A percentile compares a stretch with the other conserved stretches of the same genome.
Conservation (phyloP, 371 early-diverging fungal species). For the Apophysomyces elegans region DNA sequence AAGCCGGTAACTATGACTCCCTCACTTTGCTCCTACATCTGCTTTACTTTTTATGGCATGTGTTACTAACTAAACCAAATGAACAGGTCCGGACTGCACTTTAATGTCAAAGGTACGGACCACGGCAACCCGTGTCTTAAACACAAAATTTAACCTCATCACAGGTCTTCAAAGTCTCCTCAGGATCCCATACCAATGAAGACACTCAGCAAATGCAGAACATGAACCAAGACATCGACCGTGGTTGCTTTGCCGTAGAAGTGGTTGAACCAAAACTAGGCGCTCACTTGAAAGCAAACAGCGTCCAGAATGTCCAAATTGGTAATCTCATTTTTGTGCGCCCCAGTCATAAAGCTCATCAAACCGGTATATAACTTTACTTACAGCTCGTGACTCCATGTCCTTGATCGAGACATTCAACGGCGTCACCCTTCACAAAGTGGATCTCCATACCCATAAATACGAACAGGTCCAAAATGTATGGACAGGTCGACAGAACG, state of each 20-base stretch:
- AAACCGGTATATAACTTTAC: neutral
- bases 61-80: conserved; percentile 9
- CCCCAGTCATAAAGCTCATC: too few relatives aligned
- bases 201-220: conserved; percentile 14
- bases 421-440: conserved; percentile 17
- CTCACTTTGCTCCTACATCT: conserved; percentile 4
- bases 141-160: neutral
- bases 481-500: conserved; percentile 15
- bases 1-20: conserved; percentile 14
- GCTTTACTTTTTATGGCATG: conserved; percentile 8
- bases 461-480: conserved; percentile 19
- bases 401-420: conserved; percentile 21
- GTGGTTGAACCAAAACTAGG: conserved; percentile 22
- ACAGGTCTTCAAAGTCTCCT: conserved; percentile 19
- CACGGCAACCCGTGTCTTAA: neutral
- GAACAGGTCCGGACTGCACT: conserved; percentile 29
- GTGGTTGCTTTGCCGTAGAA: conserved; percentile 30
- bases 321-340: conserved; percentile 2
- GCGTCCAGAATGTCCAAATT: conserved; percentile 12
- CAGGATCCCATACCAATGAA: conserved; percentile 21
- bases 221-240: conserved; percentile 24
- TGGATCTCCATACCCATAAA: conserved; percentile 13
- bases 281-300: conserved; percentile 15
- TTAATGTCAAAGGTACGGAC: conserved; percentile 25
- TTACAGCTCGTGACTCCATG: conserved; percentile 19